phyloP scores from a whole-genome alignment of 2,329 filamentous ascomycete genomes.

The Aspergillus hiratsukae region DNA sequence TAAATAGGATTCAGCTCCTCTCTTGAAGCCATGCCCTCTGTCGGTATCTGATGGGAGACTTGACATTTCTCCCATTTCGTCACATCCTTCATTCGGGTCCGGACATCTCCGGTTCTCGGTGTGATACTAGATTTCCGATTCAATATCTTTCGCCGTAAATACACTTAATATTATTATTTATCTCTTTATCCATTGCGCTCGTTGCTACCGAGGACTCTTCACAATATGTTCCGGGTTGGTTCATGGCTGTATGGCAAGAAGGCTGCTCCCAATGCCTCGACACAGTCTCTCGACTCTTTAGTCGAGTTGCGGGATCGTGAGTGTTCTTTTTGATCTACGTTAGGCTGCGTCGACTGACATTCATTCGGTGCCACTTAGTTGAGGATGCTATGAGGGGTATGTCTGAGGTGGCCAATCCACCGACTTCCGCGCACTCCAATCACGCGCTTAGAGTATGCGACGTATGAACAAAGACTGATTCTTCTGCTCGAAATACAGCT shows the following conservation, averaged over 20 bases:
- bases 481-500: conserved; percentile 37
- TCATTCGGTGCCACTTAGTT: conserved; percentile 21
- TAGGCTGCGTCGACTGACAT: conserved; percentile 18
- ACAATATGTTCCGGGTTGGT: conserved; percentile 38
- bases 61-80: conserved; percentile 26
- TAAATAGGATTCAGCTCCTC: background rate
- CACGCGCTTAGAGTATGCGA: background rate
- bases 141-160: background rate
- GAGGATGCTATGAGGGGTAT: conserved; percentile 43
- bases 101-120: conserved; percentile 12
- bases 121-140: conserved; percentile 5
- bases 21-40: conserved; percentile 3
- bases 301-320: conserved; percentile 52
- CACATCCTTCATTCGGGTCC: conserved; percentile 10
- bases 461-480: conserved; percentile 3
- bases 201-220: background rate
- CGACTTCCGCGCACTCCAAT: background rate
- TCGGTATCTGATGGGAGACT: conserved; percentile 20
- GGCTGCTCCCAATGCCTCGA: conserved; percentile 39
- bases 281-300: conserved; percentile 53
- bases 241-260: conserved; percentile 45
- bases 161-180: conserved; percentile 1
- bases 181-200: conserved; percentile 1
- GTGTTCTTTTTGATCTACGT: conserved; percentile 11
- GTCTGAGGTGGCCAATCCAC: conserved; percentile 1